These are phyloP conservation scores for Pinus albicaulis DNA, from an alignment of 75 land plant genomes.

Conservation along the genomic window DNA sequence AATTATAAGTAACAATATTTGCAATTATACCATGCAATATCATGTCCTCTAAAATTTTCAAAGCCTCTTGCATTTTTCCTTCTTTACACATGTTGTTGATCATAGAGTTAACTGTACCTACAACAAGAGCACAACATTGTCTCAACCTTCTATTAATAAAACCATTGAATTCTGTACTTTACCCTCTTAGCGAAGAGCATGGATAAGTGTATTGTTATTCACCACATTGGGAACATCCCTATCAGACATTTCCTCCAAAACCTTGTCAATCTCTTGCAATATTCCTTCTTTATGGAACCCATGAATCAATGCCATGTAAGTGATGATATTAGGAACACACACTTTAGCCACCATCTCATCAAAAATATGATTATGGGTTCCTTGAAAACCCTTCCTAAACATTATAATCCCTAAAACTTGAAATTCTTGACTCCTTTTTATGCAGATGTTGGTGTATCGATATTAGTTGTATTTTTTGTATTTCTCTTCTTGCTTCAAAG, in stretches of 20 bases:
- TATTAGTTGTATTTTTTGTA: no score
- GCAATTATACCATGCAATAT: slow-evolving; percentile 49
- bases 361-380: slow-evolving; percentile 10
- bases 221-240: slow-evolving; percentile 45
- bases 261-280: slow-evolving; percentile 28
- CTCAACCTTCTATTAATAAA: slow-evolving; percentile 38
- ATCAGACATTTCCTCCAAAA: slow-evolving; percentile 51
- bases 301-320: slow-evolving; percentile 53
- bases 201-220: slow-evolving; percentile 53
- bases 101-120: slow-evolving; percentile 50
- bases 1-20: slow-evolving; percentile 62
- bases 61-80: slow-evolving; percentile 48
- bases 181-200: slow-evolving; percentile 47
- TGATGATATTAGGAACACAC: slow-evolving; percentile 46
- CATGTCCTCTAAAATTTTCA: slow-evolving; percentile 35
- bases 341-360: slow-evolving; percentile 46
- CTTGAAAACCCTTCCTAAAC: no score
- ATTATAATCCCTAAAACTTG: no score
- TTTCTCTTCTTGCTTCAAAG: no score
- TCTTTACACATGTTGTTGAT: slow-evolving; percentile 45
- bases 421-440: no score
- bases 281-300: slow-evolving; percentile 52
- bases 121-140: slow-evolving; percentile 48
- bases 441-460: no score
- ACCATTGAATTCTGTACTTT: slow-evolving; percentile 31